Conservation (phyloP, 1,139 yeast genomes). For the Meyerozyma athensensis region DNA sequence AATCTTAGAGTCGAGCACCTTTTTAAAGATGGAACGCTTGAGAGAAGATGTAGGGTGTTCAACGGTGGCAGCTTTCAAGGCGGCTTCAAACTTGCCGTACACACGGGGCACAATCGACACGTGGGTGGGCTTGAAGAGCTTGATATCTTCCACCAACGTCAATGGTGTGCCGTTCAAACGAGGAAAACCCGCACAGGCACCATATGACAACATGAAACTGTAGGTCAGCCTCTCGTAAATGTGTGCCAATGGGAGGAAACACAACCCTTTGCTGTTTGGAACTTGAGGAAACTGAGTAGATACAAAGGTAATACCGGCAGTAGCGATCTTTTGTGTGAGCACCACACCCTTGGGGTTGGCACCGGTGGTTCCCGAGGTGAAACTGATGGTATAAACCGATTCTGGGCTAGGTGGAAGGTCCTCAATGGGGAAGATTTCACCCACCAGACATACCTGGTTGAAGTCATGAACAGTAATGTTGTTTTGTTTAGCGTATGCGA, state of each 20-base stretch:
- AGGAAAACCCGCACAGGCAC: slow-evolving; percentile 19
- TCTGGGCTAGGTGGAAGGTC: slow-evolving; percentile 50
- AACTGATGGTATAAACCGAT: slow-evolving; percentile 60
- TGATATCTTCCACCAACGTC: slow-evolving; percentile 51
- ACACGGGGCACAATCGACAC: slow-evolving; percentile 64
- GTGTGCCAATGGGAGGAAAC: slow-evolving; percentile 25
- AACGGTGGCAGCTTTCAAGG: slow-evolving; percentile 39
- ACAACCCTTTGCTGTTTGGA: slow-evolving; percentile 11
- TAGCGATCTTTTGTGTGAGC: slow-evolving; percentile 48
- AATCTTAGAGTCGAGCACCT: slow-evolving; percentile 16
- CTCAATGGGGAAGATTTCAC: slow-evolving; percentile 42
- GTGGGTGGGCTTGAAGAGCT: slow-evolving; percentile 47
- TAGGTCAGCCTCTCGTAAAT: slow-evolving; percentile 20
- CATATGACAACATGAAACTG: slow-evolving; percentile 12
- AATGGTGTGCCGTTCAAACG: slow-evolving; percentile 17
- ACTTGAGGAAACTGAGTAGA: slow-evolving; percentile 11
- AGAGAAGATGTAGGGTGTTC: slow-evolving; percentile 14
- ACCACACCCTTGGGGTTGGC: slow-evolving; percentile 68
- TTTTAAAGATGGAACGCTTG: slow-evolving; percentile 11
- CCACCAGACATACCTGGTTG: slow-evolving; percentile 50
- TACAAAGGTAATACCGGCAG: slow-evolving; percentile 43
- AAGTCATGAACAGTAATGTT: slow-evolving; percentile 11
- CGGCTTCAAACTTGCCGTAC: slow-evolving; percentile 55
- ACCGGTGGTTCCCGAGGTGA: slow-evolving; percentile 79
- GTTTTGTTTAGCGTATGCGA: slow-evolving; percentile 9